These are phyloP conservation scores for Hypoxylon subgilvum DNA, from an alignment of 495 filamentous ascomycete species.

Conservation along the genomic window DNA sequence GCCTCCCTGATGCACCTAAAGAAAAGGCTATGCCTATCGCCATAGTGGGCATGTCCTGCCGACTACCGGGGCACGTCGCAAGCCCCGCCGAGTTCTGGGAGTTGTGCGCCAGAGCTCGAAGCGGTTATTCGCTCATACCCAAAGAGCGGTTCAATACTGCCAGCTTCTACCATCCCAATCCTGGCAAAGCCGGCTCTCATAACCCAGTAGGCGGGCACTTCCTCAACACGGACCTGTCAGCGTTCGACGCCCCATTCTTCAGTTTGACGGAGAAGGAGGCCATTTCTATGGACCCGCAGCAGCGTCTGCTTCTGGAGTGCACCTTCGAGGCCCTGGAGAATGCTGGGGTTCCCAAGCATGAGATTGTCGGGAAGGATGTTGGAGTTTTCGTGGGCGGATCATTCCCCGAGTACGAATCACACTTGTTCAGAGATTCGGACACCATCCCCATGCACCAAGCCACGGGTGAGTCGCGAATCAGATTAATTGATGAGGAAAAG, in stretches of 20 bases:
- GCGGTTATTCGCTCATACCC: slow-evolving; percentile 66
- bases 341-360: slow-evolving; percentile 81
- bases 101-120: slow-evolving; percentile 64
- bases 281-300: slow-evolving; percentile 82
- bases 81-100: slow-evolving; percentile 65
- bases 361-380: slow-evolving; percentile 73
- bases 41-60: slow-evolving; percentile 62
- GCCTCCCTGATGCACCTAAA: slow-evolving; percentile 6
- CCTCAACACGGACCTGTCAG: slow-evolving; percentile 70
- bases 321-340: slow-evolving; percentile 88
- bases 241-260: slow-evolving; percentile 87
- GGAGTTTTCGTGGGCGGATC: slow-evolving; percentile 87
- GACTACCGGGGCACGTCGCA: slow-evolving; percentile 60
- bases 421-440: slow-evolving; percentile 79
- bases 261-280: slow-evolving; percentile 76
- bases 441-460: slow-evolving; percentile 58
- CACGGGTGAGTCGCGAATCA: slow-evolving; percentile 62
- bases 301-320: slow-evolving; percentile 77
- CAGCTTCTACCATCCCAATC: slow-evolving; percentile 77
- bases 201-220: slow-evolving; percentile 82
- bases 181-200: slow-evolving; percentile 73
- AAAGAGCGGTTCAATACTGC: slow-evolving; percentile 71
- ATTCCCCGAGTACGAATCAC: slow-evolving; percentile 83
- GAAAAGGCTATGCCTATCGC: slow-evolving; percentile 56
- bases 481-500: neutral